Percentiles rank a stretch among this genome's conserved stretches.
Conservation (phyloP, 2,329 filamentous ascomycete genomes). For the Ascochyta koolunga region DNA sequence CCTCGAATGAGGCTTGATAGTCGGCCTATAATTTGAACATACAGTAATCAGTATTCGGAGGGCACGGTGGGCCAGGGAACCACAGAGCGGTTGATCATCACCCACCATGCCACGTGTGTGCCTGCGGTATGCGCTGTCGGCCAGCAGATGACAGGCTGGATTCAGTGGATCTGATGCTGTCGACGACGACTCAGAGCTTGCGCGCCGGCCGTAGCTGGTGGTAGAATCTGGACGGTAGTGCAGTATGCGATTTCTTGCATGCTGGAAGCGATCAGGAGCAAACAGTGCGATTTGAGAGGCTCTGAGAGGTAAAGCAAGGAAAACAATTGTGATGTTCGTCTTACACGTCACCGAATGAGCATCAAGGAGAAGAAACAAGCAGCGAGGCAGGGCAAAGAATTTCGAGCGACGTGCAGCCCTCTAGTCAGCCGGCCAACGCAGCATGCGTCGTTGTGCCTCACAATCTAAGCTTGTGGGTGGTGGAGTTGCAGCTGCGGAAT, state of each 20-base stretch:
- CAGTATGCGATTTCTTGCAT: conserved; percentile 47
- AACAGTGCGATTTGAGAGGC: conserved; percentile 39
- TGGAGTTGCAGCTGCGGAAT: conserved; percentile 15
- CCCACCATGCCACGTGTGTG: conserved; percentile 47
- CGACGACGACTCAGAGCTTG: conserved; percentile 28
- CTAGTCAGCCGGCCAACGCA: conserved; percentile 14
- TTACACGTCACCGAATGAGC: conserved; percentile 17
- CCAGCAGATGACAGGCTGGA: conserved; percentile 33
- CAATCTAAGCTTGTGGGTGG: conserved; percentile 16
- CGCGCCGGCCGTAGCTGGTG: conserved; percentile 25
- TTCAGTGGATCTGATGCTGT: conserved; percentile 45
- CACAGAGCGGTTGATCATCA: conserved; percentile 34
- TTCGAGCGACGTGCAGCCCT: conserved; percentile 18
- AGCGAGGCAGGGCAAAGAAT: conserved; percentile 10
- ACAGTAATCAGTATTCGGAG: conserved; percentile 26
- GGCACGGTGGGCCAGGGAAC: conserved; percentile 12
- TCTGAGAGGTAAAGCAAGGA: conserved; percentile 35
- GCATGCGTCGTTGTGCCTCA: conserved; percentile 15
- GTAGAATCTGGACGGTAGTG: conserved; percentile 31
- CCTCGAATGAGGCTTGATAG: conserved; percentile 32
- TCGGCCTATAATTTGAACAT: conserved; percentile 35
- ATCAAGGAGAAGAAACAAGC: conserved; percentile 7
- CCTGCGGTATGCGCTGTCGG: conserved; percentile 28
- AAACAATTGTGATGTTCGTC: conserved; percentile 27
- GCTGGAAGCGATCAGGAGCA: conserved; percentile 39